Base-by-base conservation (phyloP, 106 monocot genomes). In the Alisma plantagoaquatica region DNA sequence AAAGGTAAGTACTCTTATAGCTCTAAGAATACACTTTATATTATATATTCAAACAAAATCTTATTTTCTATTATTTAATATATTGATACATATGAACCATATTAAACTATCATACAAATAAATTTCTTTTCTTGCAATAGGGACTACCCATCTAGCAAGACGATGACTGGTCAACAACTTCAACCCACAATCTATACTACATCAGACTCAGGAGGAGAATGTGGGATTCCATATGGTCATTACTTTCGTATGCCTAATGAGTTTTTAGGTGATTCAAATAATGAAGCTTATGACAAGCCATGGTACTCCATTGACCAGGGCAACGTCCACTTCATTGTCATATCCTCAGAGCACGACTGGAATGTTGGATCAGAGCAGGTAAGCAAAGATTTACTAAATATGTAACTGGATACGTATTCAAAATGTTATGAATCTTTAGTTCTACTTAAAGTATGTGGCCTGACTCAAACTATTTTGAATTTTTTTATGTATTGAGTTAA, bases 301-400 rank as follows among this genome's bases (percentile, higher is more conserved):
- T 62, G 62, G 62, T 41, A 62, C 24, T 62, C 62, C 3, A 51
- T 62, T 27, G 62, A 62, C 15, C 62, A 62, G 29, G 51, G 33
- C 5, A 62, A 26, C 30, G 62, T 51, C 23, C 62, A 62, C 46
- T 62, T 62, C 35, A 62, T 50, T 9, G 33, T 62, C 2, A 62
- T 62, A 3, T 62, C 62, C 33, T 50, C 62, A n/a, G 62, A 62
- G 25, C 62, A 62, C 30, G 2, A 26, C 16, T 62, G 47, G 46
- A 4, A 28, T 14, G 14, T 33, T 6, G 30, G 25, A 8, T 62
- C 62, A 2, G 62, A 62, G 62, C 62, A 62, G 62, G 62, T 62
- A 51, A 60, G 19, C 0, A 7, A 47, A 17, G 8, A 17, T 4
- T 14, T 14, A 38, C 35, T n/a, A n/a, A n/a, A n/a, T n/a, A n/a